phyloP scores from a whole-genome alignment of 371 early-diverging fungal genomes.

The Cokeromyces recurvatus region DNA sequence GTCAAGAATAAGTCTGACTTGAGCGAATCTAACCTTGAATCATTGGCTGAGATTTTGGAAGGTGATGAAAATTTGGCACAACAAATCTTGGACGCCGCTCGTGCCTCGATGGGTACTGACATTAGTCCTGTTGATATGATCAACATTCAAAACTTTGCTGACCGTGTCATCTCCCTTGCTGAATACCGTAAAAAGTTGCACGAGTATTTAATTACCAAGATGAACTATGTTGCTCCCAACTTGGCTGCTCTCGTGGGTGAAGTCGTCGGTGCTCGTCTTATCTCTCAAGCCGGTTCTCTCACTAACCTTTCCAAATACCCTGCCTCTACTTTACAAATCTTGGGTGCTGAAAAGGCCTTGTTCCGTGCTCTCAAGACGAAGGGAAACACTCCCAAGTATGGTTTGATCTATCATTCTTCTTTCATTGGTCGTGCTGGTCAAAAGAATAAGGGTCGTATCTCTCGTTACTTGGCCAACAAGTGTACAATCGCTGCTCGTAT shows the following conservation, averaged over 20 bases:
- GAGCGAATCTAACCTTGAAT: slow-evolving; percentile 69
- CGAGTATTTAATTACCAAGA: slow-evolving; percentile 90
- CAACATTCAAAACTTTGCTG: slow-evolving; percentile 92
- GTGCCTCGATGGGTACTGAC: slow-evolving; percentile 94
- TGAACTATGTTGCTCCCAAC: slow-evolving; percentile 98
- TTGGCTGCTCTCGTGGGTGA: slow-evolving; percentile 96
- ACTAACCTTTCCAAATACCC: slow-evolving; percentile 97
- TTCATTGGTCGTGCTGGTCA: slow-evolving; percentile 92
- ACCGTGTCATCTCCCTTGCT: slow-evolving; percentile 86
- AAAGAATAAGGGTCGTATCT: slow-evolving; percentile 98
- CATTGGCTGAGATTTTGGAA: slow-evolving; percentile 70
- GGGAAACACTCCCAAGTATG: slow-evolving; percentile 99
- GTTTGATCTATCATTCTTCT: slow-evolving; percentile 95
- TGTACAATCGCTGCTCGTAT: slow-evolving; percentile 96
- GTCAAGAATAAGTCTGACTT: slow-evolving; percentile 90
- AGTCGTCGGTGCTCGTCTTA: slow-evolving; percentile 92
- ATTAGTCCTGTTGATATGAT: slow-evolving; percentile 91
- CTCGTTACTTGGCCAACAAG: slow-evolving; percentile 98
- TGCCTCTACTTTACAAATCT: slow-evolving; percentile 97
- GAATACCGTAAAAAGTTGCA: slow-evolving; percentile 91
- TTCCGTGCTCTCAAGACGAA: slow-evolving; percentile 97
- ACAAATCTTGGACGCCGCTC: slow-evolving; percentile 90
- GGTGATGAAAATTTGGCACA: slow-evolving; percentile 62
- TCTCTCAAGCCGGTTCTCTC: slow-evolving; percentile 96
- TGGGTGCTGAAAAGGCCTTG: slow-evolving; percentile 99